These are phyloP conservation scores for Boletus patriciae DNA, from an alignment of 768 basidiomycete species.

Conservation along the genomic window DNA sequence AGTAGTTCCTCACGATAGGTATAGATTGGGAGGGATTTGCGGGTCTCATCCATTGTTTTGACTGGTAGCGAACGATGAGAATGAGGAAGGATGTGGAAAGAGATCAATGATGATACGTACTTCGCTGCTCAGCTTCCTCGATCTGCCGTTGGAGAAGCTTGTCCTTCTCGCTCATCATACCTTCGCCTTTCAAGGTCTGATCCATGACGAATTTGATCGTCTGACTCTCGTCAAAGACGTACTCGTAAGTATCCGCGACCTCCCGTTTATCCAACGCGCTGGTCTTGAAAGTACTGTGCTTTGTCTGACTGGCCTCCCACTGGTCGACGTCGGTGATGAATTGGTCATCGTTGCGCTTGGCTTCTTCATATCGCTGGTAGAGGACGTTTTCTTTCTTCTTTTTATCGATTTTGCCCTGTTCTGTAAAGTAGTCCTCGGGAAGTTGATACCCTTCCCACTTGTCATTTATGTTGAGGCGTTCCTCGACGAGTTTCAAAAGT, in stretches of 20 bases:
- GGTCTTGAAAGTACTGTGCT: slow-evolving; percentile 83
- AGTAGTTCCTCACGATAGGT: slow-evolving; percentile 85
- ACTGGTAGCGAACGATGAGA: slow-evolving; percentile 44
- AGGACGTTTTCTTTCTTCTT: slow-evolving; percentile 92
- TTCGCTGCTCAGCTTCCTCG: slow-evolving; percentile 86
- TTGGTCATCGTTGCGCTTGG: slow-evolving; percentile 86
- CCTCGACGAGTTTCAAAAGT: slow-evolving; percentile 87
- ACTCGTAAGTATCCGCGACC: slow-evolving; percentile 86
- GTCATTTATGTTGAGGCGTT: slow-evolving; percentile 91
- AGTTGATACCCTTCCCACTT: slow-evolving; percentile 95
- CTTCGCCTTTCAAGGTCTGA: slow-evolving; percentile 62
- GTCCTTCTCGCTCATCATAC: slow-evolving; percentile 79
- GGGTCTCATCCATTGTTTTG: slow-evolving; percentile 86
- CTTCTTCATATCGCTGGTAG: slow-evolving; percentile 94
- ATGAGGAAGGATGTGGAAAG: not conserved
- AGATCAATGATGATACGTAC: slow-evolving; percentile 43
- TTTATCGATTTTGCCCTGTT: slow-evolving; percentile 97
- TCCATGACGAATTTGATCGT: slow-evolving; percentile 96
- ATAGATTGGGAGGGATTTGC: slow-evolving; percentile 92
- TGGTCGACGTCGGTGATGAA: slow-evolving; percentile 97
- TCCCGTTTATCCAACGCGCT: slow-evolving; percentile 90
- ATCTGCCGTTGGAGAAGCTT: slow-evolving; percentile 84
- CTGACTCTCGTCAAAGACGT: slow-evolving; percentile 97
- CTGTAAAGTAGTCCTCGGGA: slow-evolving; percentile 97
- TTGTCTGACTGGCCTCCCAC: slow-evolving; percentile 93